Evolutionary conservation across 495 filamentous ascomycete genomes (phyloP), one percentile per base, ranked within the genome.

Genomic region (Aspergillus avenaceus): DNA sequence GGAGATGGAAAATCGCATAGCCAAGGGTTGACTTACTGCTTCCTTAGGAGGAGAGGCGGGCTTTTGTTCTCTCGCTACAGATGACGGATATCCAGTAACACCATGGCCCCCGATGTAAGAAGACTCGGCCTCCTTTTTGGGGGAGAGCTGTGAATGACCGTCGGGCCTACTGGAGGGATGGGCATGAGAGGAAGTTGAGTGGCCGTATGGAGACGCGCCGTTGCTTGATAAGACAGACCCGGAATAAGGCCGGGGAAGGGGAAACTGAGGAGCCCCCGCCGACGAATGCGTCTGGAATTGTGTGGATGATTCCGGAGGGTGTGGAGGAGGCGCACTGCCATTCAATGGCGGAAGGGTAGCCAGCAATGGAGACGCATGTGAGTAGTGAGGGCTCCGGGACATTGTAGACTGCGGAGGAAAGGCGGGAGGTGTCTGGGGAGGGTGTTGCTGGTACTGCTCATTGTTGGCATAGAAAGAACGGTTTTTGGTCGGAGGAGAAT

Each of bases 401-500:
- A 62, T 60, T 54, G 77, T 62, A 49, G 82, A 76, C 50, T 77
- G 76, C 31, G 83, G 72, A 19, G 60, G 71, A 62, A 64, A 83
- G 67, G 61, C 72, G 60, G 61, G 80, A 48, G 68, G 78, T 52
- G 62, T 81, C 69, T 64, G 83, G 62, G 61, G 84, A 71, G 61
- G 79, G 48, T 67, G 70, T 28, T 68, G 69, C 24, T 65, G 72
- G 59, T 83, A 84, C 49, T 71, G 72, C 18, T 79, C 82, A 72
- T 82, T 83, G 66, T 77, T 82, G 52, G 79, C 77, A 57, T 77
- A 74, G 38, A 64, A 74, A 28, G 67, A 61, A 54, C 73, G 78
- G 53, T 65, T 65, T 73, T 82, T 79, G 64, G 61, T 66, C 37
- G 70, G 74, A 50, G 67, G 66, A 31, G 66, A 73, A 54, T 70